phyloP scores from a whole-genome alignment of 495 filamentous ascomycete genomes.

The Amorphotheca resinae region DNA sequence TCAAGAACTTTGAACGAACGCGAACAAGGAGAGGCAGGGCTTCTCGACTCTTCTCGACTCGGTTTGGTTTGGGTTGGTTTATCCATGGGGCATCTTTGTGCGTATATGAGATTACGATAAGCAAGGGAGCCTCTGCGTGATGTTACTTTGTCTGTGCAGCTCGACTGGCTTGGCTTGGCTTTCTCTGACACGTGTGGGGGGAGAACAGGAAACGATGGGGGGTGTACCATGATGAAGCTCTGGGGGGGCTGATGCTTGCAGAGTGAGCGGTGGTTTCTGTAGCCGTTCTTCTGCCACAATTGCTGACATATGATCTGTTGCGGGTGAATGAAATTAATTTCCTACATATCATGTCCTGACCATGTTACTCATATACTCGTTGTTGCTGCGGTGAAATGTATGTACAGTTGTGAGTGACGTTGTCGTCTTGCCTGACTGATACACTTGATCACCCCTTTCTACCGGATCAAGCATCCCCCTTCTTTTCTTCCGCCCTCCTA shows the following conservation, averaged over 20 bases:
- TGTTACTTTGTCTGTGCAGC: slow-evolving; percentile 21
- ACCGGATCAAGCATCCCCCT: background rate
- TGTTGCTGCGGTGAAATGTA: background rate
- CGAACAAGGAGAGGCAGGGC: slow-evolving; percentile 3
- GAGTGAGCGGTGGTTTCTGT: slow-evolving; percentile 6
- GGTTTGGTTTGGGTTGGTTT: slow-evolving; percentile 4
- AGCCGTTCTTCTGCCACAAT: slow-evolving; percentile 14
- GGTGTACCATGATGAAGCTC: background rate
- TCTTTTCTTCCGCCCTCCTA: background rate
- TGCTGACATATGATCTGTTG: slow-evolving; percentile 10
- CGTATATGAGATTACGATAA: slow-evolving; percentile 20
- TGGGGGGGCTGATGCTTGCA: background rate
- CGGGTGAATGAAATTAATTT: slow-evolving; percentile 19
- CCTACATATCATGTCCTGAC: slow-evolving; percentile 10
- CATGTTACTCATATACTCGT: too few relatives aligned
- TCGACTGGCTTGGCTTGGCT: slow-evolving; percentile 16
- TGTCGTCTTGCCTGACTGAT: too few relatives aligned
- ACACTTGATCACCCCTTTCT: background rate
- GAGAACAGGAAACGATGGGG: background rate
- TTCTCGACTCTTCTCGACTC: slow-evolving; percentile 1
- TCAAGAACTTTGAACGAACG: background rate
- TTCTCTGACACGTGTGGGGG: slow-evolving; percentile 5
- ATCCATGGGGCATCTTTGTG: slow-evolving; percentile 4
- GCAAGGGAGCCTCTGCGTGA: slow-evolving; percentile 9
- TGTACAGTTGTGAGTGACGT: too few relatives aligned